phyloP scores from a whole-genome alignment of 2,329 filamentous ascomycete species.

The Lasiodiplodia sp. region DNA sequence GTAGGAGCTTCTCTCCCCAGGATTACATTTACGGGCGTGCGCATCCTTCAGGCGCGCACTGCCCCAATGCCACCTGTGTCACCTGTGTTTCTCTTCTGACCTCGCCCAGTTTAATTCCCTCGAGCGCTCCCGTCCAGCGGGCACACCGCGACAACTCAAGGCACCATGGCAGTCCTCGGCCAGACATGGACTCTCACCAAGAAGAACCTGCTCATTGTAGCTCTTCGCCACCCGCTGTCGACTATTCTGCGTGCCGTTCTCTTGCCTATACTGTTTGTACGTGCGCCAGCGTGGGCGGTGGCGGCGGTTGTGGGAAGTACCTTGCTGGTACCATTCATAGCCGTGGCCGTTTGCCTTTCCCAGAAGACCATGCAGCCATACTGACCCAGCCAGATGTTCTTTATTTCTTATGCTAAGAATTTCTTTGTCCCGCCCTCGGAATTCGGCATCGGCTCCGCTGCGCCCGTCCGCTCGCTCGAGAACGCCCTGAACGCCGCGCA shows the following conservation, averaged over 20 bases:
- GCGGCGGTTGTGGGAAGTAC: background rate
- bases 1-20: background rate
- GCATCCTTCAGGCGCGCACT: conserved; percentile 13
- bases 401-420: conserved; percentile 74
- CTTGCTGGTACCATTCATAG: no score
- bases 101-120: background rate
- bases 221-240: conserved; percentile 61
- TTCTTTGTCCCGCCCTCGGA: conserved; percentile 80
- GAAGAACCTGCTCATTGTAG: conserved; percentile 64
- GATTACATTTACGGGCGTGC: background rate
- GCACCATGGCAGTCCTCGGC: conserved; percentile 48
- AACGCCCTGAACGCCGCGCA: conserved; percentile 67
- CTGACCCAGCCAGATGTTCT: conserved; percentile 49
- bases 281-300: conserved; percentile 25
- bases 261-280: conserved; percentile 61
- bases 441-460: conserved; percentile 73
- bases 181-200: conserved; percentile 65
- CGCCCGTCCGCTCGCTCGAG: conserved; percentile 68
- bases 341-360: background rate
- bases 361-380: background rate
- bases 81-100: background rate
- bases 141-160: background rate
- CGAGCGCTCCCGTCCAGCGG: background rate
- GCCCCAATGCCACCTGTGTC: background rate
- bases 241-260: conserved; percentile 64